Evolutionary conservation across 2,329 filamentous ascomycete genomes (phyloP), one percentile per base, ranked within the genome.

Genomic region (Periconia digitata): DNA sequence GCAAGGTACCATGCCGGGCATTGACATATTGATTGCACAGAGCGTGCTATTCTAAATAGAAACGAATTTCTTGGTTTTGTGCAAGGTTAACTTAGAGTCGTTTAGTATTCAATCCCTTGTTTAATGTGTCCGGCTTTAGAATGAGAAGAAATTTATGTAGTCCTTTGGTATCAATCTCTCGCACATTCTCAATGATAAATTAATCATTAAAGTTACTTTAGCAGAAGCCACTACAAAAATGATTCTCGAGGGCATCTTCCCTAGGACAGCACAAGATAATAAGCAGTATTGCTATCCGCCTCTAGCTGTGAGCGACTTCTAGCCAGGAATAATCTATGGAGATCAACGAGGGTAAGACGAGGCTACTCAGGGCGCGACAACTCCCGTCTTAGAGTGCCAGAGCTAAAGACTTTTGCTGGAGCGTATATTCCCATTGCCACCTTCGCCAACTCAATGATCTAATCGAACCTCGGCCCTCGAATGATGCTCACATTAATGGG

Each of bases 211-310:
- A 74, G 37, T 82, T 75, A 13, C 71, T 67, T 69, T 70, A 0
- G 72, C 70, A 1, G 67, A 70, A 0, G 74, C 59, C 0, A 75
- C 68, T 1, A 80, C 78, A 0, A 86, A 67, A 1, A 85, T 82
- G 45, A 87, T 82, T 56, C 76, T 85, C 81, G 75, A 12, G 70
- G 60, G 22, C 79, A n/a, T 59, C 59, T 58, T 74, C 87, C 84
- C 55, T 88, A 88, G 0, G 66, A 65, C 2, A 77, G 60, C 0
- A 78, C 74, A n/a, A 76, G 52, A 3, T 53, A 47, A 7, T 55
- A 53, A 16, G 75, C 62, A 0, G 65, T 50, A 5, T 64, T 55
- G 8, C 60, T 59, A 41, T 76, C 73, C 6, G 57, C 55, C 1
- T 62, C 58, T 0, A 62, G 64, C 29, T 74, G 67, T 1, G 51